Conservation (phyloP, 805 yeast genomes). For the Gaillardinia entomophila region DNA sequence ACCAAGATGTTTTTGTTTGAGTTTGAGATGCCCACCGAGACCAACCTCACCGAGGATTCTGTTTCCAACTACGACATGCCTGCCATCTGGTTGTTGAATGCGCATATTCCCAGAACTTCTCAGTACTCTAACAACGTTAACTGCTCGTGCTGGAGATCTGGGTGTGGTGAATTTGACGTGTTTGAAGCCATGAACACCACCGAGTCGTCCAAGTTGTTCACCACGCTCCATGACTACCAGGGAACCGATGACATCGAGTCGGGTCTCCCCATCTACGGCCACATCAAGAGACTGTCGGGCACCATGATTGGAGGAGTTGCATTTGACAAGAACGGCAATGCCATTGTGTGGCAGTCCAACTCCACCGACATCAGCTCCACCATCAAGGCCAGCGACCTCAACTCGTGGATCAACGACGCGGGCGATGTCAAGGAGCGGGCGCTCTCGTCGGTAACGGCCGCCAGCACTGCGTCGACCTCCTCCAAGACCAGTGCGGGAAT, state of each 20-base stretch:
- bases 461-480: constrained; percentile 8
- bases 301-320: constrained; percentile 69
- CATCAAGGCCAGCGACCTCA: constrained; percentile 40
- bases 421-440: constrained; percentile 19
- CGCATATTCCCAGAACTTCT: constrained; percentile 68
- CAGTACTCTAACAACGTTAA: constrained; percentile 57
- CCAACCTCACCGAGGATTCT: constrained; percentile 17
- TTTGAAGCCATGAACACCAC: constrained; percentile 69
- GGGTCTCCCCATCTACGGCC: constrained; percentile 56
- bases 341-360: constrained; percentile 56
- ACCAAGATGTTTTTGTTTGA: constrained; percentile 70
- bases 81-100: constrained; percentile 72
- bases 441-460: constrained; percentile 22
- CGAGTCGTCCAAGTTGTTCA: constrained; percentile 47
- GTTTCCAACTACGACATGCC: constrained; percentile 53
- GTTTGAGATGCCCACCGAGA: constrained; percentile 61
- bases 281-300: constrained; percentile 48
- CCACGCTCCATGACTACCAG: constrained; percentile 74
- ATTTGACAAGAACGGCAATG: constrained; percentile 56
- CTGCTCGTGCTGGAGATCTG: constrained; percentile 74
- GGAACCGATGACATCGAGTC: constrained; percentile 57
- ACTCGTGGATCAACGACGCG: constrained; percentile 38
- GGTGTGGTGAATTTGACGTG: constrained; percentile 76
- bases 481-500: too few species aligned
- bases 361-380: constrained; percentile 42